Percentiles rank a stretch among this genome's conserved stretches.
phyloP scores from a whole-genome alignment of 768 basidiomycete species.

The Megacollybia marginata region DNA sequence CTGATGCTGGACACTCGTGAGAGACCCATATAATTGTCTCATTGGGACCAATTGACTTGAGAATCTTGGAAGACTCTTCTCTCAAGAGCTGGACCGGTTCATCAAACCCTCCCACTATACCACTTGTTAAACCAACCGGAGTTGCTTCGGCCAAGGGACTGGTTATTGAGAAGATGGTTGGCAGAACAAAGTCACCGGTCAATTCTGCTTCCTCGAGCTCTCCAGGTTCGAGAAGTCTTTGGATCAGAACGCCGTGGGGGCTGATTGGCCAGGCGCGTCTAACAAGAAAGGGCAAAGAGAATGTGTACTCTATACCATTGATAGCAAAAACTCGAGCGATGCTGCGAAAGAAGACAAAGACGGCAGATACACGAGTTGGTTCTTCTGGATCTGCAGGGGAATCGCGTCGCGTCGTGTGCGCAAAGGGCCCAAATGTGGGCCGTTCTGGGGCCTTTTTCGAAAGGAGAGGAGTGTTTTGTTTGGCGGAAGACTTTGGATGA shows the following conservation, averaged over 20 bases:
- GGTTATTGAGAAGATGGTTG: slow-evolving; percentile 74
- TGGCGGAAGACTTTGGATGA: slow-evolving; percentile 18
- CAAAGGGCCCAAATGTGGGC: slow-evolving; percentile 51
- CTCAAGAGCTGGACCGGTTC: slow-evolving; percentile 30
- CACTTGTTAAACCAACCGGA: slow-evolving; percentile 59
- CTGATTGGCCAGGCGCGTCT: slow-evolving; percentile 70
- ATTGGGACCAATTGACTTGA: slow-evolving; percentile 49
- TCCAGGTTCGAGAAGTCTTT: slow-evolving; percentile 58
- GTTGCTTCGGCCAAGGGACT: slow-evolving; percentile 71
- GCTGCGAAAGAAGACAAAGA: slow-evolving; percentile 74
- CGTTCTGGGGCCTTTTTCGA: slow-evolving; percentile 20
- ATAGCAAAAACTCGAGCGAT: slow-evolving; percentile 64
- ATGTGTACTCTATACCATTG: slow-evolving; percentile 70
- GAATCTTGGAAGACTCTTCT: slow-evolving; percentile 40
- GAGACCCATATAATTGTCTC: slow-evolving; percentile 65
- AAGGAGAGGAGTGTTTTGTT: slow-evolving; percentile 19
- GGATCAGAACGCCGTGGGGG: slow-evolving; percentile 76
- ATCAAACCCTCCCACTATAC: slow-evolving; percentile 44
- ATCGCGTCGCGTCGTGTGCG: slow-evolving; percentile 29
- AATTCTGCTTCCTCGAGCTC: slow-evolving; percentile 61
- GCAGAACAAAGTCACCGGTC: slow-evolving; percentile 64
- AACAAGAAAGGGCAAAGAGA: slow-evolving; percentile 76
- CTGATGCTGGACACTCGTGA: slow-evolving; percentile 28
- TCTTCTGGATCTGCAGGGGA: slow-evolving; percentile 29
- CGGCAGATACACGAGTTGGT: slow-evolving; percentile 39